These are phyloP conservation scores for Nyssa sinensis DNA, from an alignment of 148 eudicot genomes.

Conservation along the genomic window DNA sequence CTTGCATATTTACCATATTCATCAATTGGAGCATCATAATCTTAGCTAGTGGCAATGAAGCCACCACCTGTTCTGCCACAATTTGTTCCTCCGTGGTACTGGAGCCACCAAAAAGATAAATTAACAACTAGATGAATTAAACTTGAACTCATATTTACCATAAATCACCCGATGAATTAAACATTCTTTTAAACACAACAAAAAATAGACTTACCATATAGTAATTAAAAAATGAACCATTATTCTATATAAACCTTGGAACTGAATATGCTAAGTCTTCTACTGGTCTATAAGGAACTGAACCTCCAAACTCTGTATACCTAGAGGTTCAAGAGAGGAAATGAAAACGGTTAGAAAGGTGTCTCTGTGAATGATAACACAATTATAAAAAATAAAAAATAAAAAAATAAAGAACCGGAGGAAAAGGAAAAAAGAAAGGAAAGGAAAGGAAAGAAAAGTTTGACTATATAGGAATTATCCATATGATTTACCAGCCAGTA, in stretches of 20 bases:
- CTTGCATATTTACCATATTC: conserved; percentile 65
- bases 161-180: neutral
- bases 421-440: no score
- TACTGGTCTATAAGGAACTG: conserved; percentile 74
- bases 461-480: neutral
- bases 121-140: neutral
- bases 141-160: neutral
- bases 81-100: conserved; percentile 98
- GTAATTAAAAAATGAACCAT: conserved; percentile 85
- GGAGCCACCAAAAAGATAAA: conserved; percentile 10
- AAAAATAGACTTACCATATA: conserved; percentile 63
- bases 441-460: no score
- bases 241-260: conserved; percentile 78
- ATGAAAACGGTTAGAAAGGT: neutral
- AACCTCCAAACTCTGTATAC: conserved; percentile 79
- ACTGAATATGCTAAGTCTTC: conserved; percentile 89
- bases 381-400: neutral
- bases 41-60: conserved; percentile 88
- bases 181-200: neutral
- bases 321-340: conserved; percentile 27
- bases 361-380: neutral
- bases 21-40: conserved; percentile 91
- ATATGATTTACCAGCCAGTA: conserved; percentile 81
- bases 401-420: no score
- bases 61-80: conserved; percentile 73